A percentile compares a stretch with the other conserved stretches of the same genome.
These are phyloP conservation scores for Nothophytophthora sp. DNA, from an alignment of 352 stramenopile species.

Conservation along the genomic window DNA sequence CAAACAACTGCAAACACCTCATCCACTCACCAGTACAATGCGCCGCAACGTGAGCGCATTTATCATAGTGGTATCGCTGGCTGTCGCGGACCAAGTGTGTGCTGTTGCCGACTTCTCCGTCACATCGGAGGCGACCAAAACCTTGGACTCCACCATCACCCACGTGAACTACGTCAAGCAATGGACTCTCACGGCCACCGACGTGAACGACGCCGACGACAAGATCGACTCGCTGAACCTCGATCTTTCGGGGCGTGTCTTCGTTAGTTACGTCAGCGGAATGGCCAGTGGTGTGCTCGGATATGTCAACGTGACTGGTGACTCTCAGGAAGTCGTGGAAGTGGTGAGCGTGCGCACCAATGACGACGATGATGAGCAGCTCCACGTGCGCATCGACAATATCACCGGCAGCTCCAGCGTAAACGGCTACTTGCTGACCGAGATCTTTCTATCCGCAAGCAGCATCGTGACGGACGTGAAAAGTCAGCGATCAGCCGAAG, in stretches of 20 bases:
- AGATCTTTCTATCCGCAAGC: conserved; percentile 26
- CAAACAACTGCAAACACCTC: neutral
- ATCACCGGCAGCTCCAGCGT: conserved; percentile 10
- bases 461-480: conserved; percentile 28
- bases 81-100: too few species aligned
- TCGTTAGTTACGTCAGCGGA: conserved; percentile 5
- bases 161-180: conserved; percentile 2
- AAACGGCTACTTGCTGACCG: conserved; percentile 31
- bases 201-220: neutral
- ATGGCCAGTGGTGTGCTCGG: conserved; percentile 1
- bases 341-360: neutral
- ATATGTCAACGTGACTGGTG: conserved; percentile 11
- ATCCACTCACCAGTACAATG: neutral
- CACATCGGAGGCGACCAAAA: neutral
- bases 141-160: neutral
- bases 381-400: conserved; percentile 25
- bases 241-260: conserved; percentile 1
- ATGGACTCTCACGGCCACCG: conserved; percentile 7
- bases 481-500: conserved; percentile 20
- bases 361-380: conserved; percentile 4
- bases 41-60: neutral
- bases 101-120: conserved; percentile 7
- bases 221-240: conserved; percentile 5
- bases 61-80: neutral
- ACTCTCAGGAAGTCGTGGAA: neutral